phyloP scores from a whole-genome alignment of 441 rosid genomes.

The Gossypium aridum region DNA sequence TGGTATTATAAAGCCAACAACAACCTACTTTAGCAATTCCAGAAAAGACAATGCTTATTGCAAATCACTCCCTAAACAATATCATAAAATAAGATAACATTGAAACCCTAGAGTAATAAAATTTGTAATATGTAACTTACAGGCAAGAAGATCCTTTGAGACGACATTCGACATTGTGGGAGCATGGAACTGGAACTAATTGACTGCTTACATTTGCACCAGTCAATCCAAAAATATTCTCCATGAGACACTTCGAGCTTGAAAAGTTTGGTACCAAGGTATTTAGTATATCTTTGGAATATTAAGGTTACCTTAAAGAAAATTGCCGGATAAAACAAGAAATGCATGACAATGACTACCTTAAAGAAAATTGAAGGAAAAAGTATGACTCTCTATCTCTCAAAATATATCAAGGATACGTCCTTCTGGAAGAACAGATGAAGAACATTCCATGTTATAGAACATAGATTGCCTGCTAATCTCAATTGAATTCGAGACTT shows the following conservation, averaged over 20 bases:
- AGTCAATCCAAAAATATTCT: slow-evolving; percentile 50
- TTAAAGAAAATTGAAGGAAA: not conserved
- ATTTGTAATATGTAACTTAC: slow-evolving; percentile 45
- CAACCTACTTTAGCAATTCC: not conserved
- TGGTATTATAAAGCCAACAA: not conserved
- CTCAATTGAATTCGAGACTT: slow-evolving; percentile 25
- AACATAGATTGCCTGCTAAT: slow-evolving; percentile 39
- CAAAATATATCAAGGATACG: slow-evolving; percentile 49
- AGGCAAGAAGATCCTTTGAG: slow-evolving; percentile 55
- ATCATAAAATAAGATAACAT: not conserved
- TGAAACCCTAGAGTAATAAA: not conserved
- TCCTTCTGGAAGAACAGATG: slow-evolving; percentile 44
- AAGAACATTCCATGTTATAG: slow-evolving; percentile 30
- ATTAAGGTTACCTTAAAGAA: slow-evolving; percentile 29
- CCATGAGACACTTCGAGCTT: slow-evolving; percentile 44
- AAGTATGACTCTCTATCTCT: not conserved
- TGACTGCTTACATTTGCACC: slow-evolving; percentile 27
- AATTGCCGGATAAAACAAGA: not conserved
- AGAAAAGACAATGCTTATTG: not conserved
- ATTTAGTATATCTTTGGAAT: slow-evolving; percentile 49
- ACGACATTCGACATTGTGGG: slow-evolving; percentile 33
- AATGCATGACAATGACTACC: not conserved
- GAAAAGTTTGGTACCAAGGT: slow-evolving; percentile 35
- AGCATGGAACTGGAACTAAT: slow-evolving; percentile 32
- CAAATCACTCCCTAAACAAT: not conserved